A percentile compares a stretch with the other conserved stretches of the same genome.
phyloP scores from a whole-genome alignment of 1,284 basidiomycete genomes.

The Anthracocystis panici-leucophaei region DNA sequence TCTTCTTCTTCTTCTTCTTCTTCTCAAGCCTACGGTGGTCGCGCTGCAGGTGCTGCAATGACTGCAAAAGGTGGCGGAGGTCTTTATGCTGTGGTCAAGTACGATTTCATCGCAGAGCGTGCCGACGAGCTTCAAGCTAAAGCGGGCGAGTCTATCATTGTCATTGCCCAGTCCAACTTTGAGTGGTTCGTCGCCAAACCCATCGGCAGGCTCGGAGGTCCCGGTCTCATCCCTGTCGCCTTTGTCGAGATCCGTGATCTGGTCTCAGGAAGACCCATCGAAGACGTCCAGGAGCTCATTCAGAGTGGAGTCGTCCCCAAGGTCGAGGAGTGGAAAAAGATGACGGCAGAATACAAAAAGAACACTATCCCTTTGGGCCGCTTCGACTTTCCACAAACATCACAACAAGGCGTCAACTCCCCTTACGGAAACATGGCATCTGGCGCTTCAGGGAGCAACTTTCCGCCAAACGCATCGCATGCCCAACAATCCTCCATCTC shows the following conservation, averaged over 20 bases:
- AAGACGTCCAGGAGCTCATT: constrained; percentile 82
- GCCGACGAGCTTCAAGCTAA: constrained; percentile 96
- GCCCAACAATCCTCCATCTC: constrained; percentile 32
- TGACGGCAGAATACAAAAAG: constrained; percentile 93
- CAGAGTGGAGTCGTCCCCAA: constrained; percentile 86
- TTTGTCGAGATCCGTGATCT: constrained; percentile 97
- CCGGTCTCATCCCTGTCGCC: constrained; percentile 94
- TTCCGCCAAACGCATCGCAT: constrained; percentile 18
- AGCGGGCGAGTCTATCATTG: constrained; percentile 89
- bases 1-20: constrained; percentile 15
- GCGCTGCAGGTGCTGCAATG: constrained; percentile 49
- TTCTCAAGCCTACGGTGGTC: constrained; percentile 39
- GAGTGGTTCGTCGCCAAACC: constrained; percentile 81
- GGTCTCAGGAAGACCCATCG: constrained; percentile 75
- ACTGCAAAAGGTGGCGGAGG: constrained; percentile 65
- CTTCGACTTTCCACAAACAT: constrained; percentile 48
- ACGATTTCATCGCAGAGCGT: constrained; percentile 93
- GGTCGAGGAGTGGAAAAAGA: constrained; percentile 98
- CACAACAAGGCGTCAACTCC: constrained; percentile 40
- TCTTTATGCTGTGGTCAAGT: constrained; percentile 89
- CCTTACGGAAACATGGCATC: constrained; percentile 45
- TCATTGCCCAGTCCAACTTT: constrained; percentile 67
- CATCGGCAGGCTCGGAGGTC: constrained; percentile 90
- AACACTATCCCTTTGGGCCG: constrained; percentile 91
- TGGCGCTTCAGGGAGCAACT: constrained; percentile 29